phyloP scores from a whole-genome alignment of 257 asterid species.

The Solanum ossicruentum region DNA sequence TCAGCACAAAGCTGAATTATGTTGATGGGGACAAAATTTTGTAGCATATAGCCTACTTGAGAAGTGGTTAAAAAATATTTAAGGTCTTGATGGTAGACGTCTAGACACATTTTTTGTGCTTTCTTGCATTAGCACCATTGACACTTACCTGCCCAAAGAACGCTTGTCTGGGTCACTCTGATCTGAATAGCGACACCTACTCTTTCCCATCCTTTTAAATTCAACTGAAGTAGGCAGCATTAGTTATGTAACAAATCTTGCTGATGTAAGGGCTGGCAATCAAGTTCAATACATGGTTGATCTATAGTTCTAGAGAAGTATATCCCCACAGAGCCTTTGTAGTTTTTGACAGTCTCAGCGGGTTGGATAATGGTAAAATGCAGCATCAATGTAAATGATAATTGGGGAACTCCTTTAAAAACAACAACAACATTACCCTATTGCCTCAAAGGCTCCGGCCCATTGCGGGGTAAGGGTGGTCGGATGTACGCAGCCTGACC shows the following conservation, averaged over 20 bases:
- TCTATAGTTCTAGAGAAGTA: neutral
- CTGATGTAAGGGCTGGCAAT: neutral
- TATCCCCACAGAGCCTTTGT: neutral
- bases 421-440: too few species aligned
- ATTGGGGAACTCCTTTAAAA: neutral
- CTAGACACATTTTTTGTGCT: neutral
- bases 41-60: neutral
- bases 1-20: neutral
- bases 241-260: neutral
- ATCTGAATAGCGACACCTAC: neutral
- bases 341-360: neutral
- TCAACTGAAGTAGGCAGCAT: neutral
- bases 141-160: neutral
- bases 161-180: neutral
- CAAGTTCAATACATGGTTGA: neutral
- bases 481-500: too few species aligned
- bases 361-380: neutral
- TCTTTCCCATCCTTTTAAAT: neutral
- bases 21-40: neutral
- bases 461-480: too few species aligned
- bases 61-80: neutral
- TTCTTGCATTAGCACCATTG: neutral
- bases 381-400: neutral
- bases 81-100: neutral
- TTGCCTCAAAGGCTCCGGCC: too few species aligned